Evolutionary conservation across 2,329 filamentous ascomycete genomes (phyloP).

Genomic region (Fonsecaea erecta): DNA sequence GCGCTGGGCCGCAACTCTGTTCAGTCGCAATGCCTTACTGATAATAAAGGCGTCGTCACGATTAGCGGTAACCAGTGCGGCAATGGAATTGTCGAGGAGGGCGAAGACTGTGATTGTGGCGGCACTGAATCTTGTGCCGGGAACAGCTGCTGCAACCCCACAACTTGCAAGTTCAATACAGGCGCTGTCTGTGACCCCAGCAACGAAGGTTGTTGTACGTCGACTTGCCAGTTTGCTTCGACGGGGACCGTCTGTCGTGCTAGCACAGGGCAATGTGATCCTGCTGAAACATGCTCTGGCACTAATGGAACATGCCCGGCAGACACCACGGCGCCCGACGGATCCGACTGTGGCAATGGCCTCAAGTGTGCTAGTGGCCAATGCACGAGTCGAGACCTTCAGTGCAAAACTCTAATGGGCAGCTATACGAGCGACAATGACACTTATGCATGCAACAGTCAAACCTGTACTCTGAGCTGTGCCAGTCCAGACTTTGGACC

Average conservation of each 20-base stretch:
- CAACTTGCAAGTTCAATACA: slow-evolving; percentile 80
- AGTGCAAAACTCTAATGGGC: slow-evolving; percentile 85
- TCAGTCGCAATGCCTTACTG: slow-evolving; percentile 75
- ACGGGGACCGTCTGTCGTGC: slow-evolving; percentile 76
- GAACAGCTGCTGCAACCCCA: slow-evolving; percentile 82
- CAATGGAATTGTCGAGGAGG: slow-evolving; percentile 93
- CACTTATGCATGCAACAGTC: slow-evolving; percentile 76
- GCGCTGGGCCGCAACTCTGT: slow-evolving; percentile 78
- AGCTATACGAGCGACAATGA: slow-evolving; percentile 73
- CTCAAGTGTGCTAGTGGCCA: slow-evolving; percentile 88
- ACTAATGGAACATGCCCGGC: slow-evolving; percentile 71
- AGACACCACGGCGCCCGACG: slow-evolving; percentile 73
- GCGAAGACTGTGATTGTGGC: slow-evolving; percentile 96
- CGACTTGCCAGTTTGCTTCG: slow-evolving; percentile 51
- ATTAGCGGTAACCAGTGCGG: slow-evolving; percentile 86
- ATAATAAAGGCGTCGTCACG: slow-evolving; percentile 81
- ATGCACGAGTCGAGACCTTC: slow-evolving; percentile 87
- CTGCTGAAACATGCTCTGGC: slow-evolving; percentile 80
- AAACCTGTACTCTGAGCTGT: slow-evolving; percentile 78
- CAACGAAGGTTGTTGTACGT: slow-evolving; percentile 54
- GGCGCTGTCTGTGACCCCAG: slow-evolving; percentile 73
- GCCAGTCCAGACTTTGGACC: slow-evolving; percentile 69
- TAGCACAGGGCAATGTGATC: slow-evolving; percentile 81
- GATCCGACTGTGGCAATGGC: slow-evolving; percentile 69
- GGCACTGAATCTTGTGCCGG: slow-evolving; percentile 70